A percentile compares a stretch with the other conserved stretches of the same genome.
phyloP scores from a whole-genome alignment of 1,284 basidiomycete genomes.

The Sphaerobolus stellatus region DNA sequence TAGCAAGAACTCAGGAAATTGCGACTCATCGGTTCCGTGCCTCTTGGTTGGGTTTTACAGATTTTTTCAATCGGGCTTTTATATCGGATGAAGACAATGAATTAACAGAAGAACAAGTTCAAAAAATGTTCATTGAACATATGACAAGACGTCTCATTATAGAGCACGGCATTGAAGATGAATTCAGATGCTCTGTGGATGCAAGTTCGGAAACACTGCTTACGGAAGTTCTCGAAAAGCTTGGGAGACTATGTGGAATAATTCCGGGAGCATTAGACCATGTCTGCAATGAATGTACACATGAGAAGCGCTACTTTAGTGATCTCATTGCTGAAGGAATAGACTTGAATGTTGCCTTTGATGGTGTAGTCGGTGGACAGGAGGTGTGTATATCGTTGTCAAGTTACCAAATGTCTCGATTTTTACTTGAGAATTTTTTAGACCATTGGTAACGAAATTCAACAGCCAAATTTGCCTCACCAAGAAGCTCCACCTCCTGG shows the following conservation, averaged over 20 bases:
- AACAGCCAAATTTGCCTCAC: not conserved
- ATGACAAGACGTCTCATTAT: not conserved
- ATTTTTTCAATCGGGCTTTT: not conserved
- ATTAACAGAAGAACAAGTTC: not conserved
- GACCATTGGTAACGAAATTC: not conserved
- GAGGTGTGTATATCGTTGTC: not conserved
- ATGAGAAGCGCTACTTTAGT: not conserved
- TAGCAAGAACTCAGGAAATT: not conserved
- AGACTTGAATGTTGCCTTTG: not conserved
- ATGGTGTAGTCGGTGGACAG: not conserved
- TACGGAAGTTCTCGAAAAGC: not conserved
- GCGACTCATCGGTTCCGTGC: not conserved
- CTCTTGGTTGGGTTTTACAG: not conserved
- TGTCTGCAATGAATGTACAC: not conserved
- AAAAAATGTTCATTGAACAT: not conserved
- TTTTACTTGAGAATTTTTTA: not conserved
- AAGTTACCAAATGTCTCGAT: not conserved
- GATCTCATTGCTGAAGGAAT: not conserved
- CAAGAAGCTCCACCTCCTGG: not conserved
- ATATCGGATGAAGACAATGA: not conserved
- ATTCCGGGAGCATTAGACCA: not conserved
- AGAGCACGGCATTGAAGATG: not conserved
- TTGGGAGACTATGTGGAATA: not conserved
- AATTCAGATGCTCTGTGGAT: not conserved
- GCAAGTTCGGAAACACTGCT: not conserved